These are phyloP conservation scores for Pyrenochaeta sp. DNA, from an alignment of 2,329 filamentous ascomycete genomes.

Conservation along the genomic window DNA sequence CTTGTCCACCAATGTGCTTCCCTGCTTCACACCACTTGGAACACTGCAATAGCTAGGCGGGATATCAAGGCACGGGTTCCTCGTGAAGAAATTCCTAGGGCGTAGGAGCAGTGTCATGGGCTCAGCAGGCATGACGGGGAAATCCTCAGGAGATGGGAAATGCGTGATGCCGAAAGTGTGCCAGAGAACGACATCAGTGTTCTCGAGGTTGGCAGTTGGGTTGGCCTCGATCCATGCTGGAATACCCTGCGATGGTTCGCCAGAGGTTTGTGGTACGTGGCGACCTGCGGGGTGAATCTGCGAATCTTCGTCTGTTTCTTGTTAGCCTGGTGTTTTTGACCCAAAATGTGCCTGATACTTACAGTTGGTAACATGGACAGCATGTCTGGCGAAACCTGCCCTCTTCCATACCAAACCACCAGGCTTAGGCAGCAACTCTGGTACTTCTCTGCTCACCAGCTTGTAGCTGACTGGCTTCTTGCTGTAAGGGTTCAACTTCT, in stretches of 20 bases:
- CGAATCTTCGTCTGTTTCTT: conserved; percentile 71
- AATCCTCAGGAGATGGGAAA: conserved; percentile 89
- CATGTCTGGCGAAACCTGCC: conserved; percentile 85
- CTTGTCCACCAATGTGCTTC: conserved; percentile 57
- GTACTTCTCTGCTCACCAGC: conserved; percentile 85
- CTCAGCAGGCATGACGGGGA: conserved; percentile 84
- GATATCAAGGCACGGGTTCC: conserved; percentile 82
- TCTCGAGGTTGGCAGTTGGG: conserved; percentile 72
- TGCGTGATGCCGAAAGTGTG: conserved; percentile 93
- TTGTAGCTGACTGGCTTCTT: conserved; percentile 88
- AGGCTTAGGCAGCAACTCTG: conserved; percentile 78
- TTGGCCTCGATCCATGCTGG: conserved; percentile 78
- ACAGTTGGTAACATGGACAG: conserved; percentile 90
- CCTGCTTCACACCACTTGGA: conserved; percentile 70
- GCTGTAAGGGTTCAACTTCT: conserved; percentile 83
- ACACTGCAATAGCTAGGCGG: conserved; percentile 77
- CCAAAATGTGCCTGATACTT: conserved; percentile 47
- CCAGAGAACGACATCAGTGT: conserved; percentile 90
- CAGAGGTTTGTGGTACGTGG: conserved; percentile 87
- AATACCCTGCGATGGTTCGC: conserved; percentile 75
- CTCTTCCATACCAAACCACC: conserved; percentile 87
- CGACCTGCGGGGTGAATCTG: conserved; percentile 86
- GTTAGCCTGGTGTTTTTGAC: conserved; percentile 9
- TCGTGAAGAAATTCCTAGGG: conserved; percentile 81
- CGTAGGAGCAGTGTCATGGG: conserved; percentile 81